These are phyloP conservation scores for Scleroderma citrinum DNA, from an alignment of 768 basidiomycete species.

Conservation along the genomic window DNA sequence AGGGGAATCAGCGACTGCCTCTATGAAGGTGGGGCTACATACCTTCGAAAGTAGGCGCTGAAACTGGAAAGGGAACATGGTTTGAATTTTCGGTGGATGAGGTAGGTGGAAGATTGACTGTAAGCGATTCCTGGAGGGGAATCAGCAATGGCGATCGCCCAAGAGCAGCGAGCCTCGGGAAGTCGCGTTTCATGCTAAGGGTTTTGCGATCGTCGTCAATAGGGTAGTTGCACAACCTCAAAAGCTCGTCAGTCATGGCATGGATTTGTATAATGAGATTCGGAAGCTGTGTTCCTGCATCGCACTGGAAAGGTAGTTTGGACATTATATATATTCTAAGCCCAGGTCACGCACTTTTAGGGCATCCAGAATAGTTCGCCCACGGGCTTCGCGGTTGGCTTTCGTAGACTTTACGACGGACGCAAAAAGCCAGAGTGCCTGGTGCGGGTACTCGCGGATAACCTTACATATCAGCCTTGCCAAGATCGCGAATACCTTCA, in stretches of 20 bases:
- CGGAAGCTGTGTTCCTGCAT: constrained; percentile 37
- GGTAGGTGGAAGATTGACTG: constrained; percentile 77
- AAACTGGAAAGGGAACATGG: constrained; percentile 76
- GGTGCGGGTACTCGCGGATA: constrained; percentile 79
- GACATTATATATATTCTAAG: background rate
- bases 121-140: constrained; percentile 90
- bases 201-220: constrained; percentile 35
- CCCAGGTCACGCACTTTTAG: constrained; percentile 42
- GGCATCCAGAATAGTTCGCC: constrained; percentile 48
- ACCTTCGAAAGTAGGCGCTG: constrained; percentile 76
- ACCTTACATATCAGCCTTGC: constrained; percentile 64
- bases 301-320: constrained; percentile 30
- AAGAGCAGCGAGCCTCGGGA: constrained; percentile 46
- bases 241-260: constrained; percentile 63
- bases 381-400: constrained; percentile 50
- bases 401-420: constrained; percentile 85
- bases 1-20: background rate
- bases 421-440: constrained; percentile 89
- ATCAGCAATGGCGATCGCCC: constrained; percentile 72
- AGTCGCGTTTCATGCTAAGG: constrained; percentile 45
- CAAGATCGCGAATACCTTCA: constrained; percentile 54
- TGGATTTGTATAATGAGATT: constrained; percentile 48
- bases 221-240: constrained; percentile 56
- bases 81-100: constrained; percentile 46
- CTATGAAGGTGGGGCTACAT: constrained; percentile 13